Evolutionary conservation across 495 filamentous ascomycete species (phyloP).

Genomic region (Podospora appendiculata): DNA sequence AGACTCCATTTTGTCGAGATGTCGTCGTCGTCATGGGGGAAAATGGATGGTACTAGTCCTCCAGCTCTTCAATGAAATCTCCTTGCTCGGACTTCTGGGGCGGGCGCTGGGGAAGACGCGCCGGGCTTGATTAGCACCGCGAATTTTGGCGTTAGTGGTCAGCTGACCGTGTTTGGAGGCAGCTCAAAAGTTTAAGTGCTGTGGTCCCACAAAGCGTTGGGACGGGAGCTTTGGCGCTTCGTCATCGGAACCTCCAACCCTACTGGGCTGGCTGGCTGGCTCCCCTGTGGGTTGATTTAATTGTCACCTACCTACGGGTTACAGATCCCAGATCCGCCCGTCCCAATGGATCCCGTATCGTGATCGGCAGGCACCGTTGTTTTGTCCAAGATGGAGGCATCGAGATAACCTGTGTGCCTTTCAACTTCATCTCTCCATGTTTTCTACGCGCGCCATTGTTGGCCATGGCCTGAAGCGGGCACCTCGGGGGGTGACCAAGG

Average conservation of each 20-base stretch:
- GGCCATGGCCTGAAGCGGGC: slow-evolving; percentile 14
- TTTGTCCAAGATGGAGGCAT: slow-evolving; percentile 5
- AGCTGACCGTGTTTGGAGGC: slow-evolving; percentile 17
- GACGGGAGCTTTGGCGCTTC: background rate
- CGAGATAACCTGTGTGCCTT: background rate
- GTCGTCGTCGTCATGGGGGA: background rate
- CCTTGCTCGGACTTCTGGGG: too few relatives aligned
- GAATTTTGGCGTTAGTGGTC: slow-evolving; percentile 22
- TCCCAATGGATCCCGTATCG: too few relatives aligned
- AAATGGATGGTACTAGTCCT: too few relatives aligned
- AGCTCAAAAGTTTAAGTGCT: background rate
- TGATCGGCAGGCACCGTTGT: background rate
- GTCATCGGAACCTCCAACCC: background rate
- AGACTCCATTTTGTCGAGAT: slow-evolving; percentile 40
- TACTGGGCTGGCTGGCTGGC: too few relatives aligned
- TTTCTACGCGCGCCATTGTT: slow-evolving; percentile 2
- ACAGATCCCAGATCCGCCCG: too few relatives aligned
- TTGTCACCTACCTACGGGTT: too few relatives aligned
- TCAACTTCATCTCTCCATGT: slow-evolving; percentile 8
- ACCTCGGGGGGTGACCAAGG: slow-evolving; percentile 1
- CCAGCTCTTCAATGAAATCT: too few relatives aligned
- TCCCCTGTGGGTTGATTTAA: too few relatives aligned
- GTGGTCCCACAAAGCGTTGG: background rate
- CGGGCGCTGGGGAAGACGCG: slow-evolving; percentile 1
- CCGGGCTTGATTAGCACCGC: slow-evolving; percentile 21